Conservation (phyloP, 2,329 filamentous ascomycete genomes). For the Cadophora sp. region DNA sequence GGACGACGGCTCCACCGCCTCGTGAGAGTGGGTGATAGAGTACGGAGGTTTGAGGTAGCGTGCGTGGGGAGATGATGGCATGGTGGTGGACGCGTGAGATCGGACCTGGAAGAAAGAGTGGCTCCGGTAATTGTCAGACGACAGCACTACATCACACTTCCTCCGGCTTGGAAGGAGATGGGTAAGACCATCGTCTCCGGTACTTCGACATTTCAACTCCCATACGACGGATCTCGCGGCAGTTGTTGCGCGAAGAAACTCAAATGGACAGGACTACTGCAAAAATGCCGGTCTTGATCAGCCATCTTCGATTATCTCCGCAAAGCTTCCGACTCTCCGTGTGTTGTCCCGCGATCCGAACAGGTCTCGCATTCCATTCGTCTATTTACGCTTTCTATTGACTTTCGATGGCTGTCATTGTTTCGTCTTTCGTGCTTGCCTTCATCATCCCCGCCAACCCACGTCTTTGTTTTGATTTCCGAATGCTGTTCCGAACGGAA, state of each 20-base stretch:
- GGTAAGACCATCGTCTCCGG: neutral
- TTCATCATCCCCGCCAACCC: neutral
- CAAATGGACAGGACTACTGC: neutral
- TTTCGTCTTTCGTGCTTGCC: neutral
- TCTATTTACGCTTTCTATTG: neutral
- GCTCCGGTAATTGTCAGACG: neutral
- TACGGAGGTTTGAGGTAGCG: neutral
- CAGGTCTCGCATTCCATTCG: neutral
- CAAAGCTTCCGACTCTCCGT: too few relatives aligned
- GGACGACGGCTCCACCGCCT: neutral
- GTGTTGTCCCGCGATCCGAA: neutral
- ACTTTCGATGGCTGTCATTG: neutral
- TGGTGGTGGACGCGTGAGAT: neutral
- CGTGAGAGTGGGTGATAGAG: neutral
- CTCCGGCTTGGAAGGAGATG: neutral
- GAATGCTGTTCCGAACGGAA: neutral
- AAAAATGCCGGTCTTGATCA: neutral
- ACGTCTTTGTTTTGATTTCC: neutral
- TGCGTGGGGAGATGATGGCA: constrained; percentile 11
- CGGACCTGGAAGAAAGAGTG: neutral
- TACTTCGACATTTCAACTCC: neutral
- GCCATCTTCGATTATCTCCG: neutral
- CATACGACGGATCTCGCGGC: neutral
- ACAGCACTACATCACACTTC: neutral
- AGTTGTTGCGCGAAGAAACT: neutral